phyloP scores from a whole-genome alignment of 2,329 filamentous ascomycete species.

The Colletotrichum tamarilloi region DNA sequence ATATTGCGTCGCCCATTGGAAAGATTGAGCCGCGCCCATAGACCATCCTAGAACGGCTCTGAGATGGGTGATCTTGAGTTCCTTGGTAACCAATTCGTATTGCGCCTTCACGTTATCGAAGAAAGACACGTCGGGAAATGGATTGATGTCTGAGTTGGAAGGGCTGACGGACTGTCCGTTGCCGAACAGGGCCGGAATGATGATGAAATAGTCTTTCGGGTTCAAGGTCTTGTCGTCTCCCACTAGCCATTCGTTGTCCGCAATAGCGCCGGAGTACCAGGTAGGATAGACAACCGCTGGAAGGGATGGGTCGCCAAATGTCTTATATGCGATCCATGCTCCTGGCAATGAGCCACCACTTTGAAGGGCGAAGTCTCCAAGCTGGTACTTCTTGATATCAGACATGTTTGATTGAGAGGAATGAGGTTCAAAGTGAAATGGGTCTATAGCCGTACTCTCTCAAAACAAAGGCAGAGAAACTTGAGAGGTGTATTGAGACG shows the following conservation, averaged over 20 bases:
- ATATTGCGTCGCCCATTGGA: conserved; percentile 61
- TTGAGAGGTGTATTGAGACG: background rate
- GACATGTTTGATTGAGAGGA: background rate
- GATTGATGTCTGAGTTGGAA: conserved; percentile 54
- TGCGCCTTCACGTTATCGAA: conserved; percentile 65
- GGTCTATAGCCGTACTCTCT: background rate
- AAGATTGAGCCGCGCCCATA: conserved; percentile 66
- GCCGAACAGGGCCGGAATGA: conserved; percentile 62
- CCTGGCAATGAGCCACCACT: conserved; percentile 70
- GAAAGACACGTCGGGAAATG: conserved; percentile 58
- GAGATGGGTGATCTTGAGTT: conserved; percentile 54
- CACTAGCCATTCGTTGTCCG: conserved; percentile 81
- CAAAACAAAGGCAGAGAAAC: background rate
- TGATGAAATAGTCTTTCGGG: conserved; percentile 63
- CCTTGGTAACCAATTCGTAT: conserved; percentile 52
- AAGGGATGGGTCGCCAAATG: conserved; percentile 70
- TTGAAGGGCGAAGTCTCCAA: conserved; percentile 76
- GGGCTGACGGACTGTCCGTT: conserved; percentile 66
- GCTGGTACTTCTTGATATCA: conserved; percentile 58
- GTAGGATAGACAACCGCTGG: conserved; percentile 81
- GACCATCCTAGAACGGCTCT: conserved; percentile 65
- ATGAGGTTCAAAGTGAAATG: too few species aligned
- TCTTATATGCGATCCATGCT: conserved; percentile 82
- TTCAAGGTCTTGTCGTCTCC: conserved; percentile 73
- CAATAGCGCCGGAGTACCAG: conserved; percentile 74